Percentiles rank a stretch among this genome's conserved stretches.
These are phyloP conservation scores for Yamadazyma triangularis DNA, from an alignment of 1,139 yeast species.

Conservation along the genomic window DNA sequence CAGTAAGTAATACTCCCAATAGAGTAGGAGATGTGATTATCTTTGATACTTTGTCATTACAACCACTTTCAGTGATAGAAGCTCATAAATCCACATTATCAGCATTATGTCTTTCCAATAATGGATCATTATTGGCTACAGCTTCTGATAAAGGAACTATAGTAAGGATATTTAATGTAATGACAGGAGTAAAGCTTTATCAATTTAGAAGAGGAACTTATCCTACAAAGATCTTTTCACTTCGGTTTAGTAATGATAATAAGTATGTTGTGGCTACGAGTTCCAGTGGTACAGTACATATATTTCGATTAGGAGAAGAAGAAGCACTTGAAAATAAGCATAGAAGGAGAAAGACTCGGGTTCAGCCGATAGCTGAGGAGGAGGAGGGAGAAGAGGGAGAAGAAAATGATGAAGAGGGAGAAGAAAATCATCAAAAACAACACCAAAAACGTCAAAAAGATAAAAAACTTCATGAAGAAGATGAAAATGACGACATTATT, in stretches of 20 bases:
- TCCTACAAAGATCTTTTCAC: constrained; percentile 82
- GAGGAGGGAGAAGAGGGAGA: constrained; percentile 11
- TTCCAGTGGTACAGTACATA: constrained; percentile 90
- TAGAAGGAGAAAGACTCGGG: constrained; percentile 22
- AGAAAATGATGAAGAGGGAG: constrained; percentile 21
- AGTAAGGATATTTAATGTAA: constrained; percentile 80
- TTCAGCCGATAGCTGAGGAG: constrained; percentile 31
- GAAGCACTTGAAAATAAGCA: constrained; percentile 47
- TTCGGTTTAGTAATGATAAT: constrained; percentile 75
- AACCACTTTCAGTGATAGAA: constrained; percentile 84
- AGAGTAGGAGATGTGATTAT: constrained; percentile 85
- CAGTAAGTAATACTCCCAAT: constrained; percentile 42
- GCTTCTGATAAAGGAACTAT: constrained; percentile 96
- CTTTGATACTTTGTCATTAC: constrained; percentile 70
- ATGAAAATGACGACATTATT: constrained; percentile 4
- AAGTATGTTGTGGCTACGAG: constrained; percentile 77
- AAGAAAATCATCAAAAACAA: constrained; percentile 15
- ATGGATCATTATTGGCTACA: constrained; percentile 83
- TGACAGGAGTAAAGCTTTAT: constrained; percentile 74
- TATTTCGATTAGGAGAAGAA: constrained; percentile 68
- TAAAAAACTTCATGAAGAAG: constrained; percentile 16
- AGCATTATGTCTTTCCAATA: constrained; percentile 69
- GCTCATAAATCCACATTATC: constrained; percentile 90
- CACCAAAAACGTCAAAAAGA: constrained; percentile 30
- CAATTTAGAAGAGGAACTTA: constrained; percentile 95